These are phyloP conservation scores for Exserohilum turcica DNA, from an alignment of 2,329 filamentous ascomycete genomes.

Conservation along the genomic window DNA sequence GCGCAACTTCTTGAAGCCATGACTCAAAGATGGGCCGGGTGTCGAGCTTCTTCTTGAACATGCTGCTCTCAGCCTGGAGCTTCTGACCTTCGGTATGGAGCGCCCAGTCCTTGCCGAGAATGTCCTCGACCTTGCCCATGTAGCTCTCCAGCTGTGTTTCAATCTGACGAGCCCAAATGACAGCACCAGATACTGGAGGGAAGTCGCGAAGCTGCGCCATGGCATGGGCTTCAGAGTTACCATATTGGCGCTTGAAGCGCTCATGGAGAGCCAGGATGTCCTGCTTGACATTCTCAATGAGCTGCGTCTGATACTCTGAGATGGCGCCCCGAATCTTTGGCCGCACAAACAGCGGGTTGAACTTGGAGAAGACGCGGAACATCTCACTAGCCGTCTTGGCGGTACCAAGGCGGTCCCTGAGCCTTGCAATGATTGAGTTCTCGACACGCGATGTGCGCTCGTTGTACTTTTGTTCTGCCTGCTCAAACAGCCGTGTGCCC, in stretches of 20 bases:
- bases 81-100: slow-evolving; percentile 95
- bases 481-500: slow-evolving; percentile 89
- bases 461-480: slow-evolving; percentile 94
- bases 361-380: slow-evolving; percentile 99
- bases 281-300: slow-evolving; percentile 97
- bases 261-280: slow-evolving; percentile 93
- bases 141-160: slow-evolving; percentile 94
- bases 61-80: slow-evolving; percentile 84
- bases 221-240: slow-evolving; percentile 93
- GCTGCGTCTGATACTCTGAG: slow-evolving; percentile 94
- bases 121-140: slow-evolving; percentile 99
- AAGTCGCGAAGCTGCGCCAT: slow-evolving; percentile 98
- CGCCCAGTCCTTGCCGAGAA: slow-evolving; percentile 92
- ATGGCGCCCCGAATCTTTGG: slow-evolving; percentile 99
- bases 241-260: slow-evolving; percentile 98
- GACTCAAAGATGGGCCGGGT: slow-evolving; percentile 93
- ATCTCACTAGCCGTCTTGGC: slow-evolving; percentile 99
- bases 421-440: slow-evolving; percentile 95
- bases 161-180: slow-evolving; percentile 97
- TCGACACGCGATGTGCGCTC: slow-evolving; percentile 96
- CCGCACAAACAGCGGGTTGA: slow-evolving; percentile 96
- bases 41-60: slow-evolving; percentile 96
- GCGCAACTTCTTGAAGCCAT: slow-evolving; percentile 88
- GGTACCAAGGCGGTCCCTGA: slow-evolving; percentile 89
- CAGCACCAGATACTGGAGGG: slow-evolving; percentile 92